Evolutionary conservation across 2,329 filamentous ascomycete species (phyloP), one percentile per base, ranked within the genome.

Genomic region (Fusarium sulawesiense): DNA sequence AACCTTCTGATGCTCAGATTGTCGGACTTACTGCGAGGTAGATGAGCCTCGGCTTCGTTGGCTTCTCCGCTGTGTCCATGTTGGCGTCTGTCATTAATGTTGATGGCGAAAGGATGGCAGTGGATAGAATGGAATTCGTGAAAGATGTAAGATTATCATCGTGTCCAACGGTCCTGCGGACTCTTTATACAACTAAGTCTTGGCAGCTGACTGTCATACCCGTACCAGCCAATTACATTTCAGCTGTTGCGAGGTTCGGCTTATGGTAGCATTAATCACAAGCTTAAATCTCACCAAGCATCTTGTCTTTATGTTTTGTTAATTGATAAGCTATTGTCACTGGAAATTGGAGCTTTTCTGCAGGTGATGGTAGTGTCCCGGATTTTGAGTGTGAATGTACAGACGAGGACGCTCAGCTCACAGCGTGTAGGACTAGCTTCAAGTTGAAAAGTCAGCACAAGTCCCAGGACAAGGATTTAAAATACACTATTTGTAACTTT

Each of bases 241-340:
- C 34, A 12, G 10, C 6, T 0, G 6, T 4, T 12, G 18, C 34
- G 34, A 37, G 18, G 1, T n/a, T 37, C 2, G 34, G 34, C 34
- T 37, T 37, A n/a, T 7, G 34, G 34, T 2, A 37, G 16, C 16
- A 18, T 37, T 6, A 37, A 37, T n/a, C 9, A n/a, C 34, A 11
- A 11, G 16, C 34, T 37, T 37, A 34, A 34, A n/a, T 37, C 34
- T 37, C 16, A 37, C 34, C 9, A 6, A 0, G 9, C 1, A 1
- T n/a, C 6, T 18, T 37, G 4, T 37, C 5, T 11, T 11, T 4
- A 37, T 18, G 2, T 0, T n/a, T 0, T 18, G 1, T 37, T 2
- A 0, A 11, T 0, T 37, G 5, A 10, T 6, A 11, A n/a, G 9
- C 16, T 37, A 2, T 23, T 23, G 23, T 23, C 23, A 23, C 23